Evolutionary conservation across 306 rosid genomes (phyloP).

Genomic region (Quercus suber): DNA sequence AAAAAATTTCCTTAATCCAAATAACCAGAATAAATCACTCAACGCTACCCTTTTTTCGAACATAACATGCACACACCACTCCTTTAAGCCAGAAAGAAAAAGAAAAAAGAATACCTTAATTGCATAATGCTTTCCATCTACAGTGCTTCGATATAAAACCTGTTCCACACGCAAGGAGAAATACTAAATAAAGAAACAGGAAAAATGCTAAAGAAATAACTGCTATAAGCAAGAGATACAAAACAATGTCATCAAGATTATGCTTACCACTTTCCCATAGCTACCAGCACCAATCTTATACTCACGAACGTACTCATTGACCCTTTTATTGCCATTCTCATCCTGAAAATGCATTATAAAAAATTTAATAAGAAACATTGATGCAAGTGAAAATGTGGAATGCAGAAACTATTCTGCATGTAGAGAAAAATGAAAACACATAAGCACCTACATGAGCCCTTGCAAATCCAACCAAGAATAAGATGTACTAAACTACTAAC

Average conservation of each 20-base stretch:
- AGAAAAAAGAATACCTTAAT: conserved; percentile 59
- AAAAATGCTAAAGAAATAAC: conserved; percentile 1
- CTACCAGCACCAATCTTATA: conserved; percentile 93
- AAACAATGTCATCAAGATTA: conserved; percentile 10
- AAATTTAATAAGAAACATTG: conserved; percentile 6
- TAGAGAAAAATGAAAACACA: not conserved
- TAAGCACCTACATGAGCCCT: conserved; percentile 9
- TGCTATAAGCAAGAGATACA: conserved; percentile 8
- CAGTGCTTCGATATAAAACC: conserved; percentile 73
- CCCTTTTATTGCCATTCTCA: conserved; percentile 83
- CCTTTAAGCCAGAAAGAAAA: not conserved
- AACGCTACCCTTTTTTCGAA: not conserved
- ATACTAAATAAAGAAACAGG: not conserved
- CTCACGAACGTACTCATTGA: conserved; percentile 93
- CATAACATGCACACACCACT: not conserved
- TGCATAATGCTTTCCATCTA: conserved; percentile 84
- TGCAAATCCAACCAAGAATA: not conserved
- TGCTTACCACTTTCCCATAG: conserved; percentile 97
- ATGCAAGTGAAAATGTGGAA: conserved; percentile 2
- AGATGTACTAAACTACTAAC: no score
- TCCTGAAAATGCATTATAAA: conserved; percentile 49
- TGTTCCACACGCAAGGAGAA: conserved; percentile 35
- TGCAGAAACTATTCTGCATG: not conserved
- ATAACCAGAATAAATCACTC: not conserved
- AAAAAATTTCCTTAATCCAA: not conserved